A percentile compares a stretch with the other conserved stretches of the same genome.
These are phyloP conservation scores for Achaetomiella virescens DNA, from an alignment of 495 filamentous ascomycete genomes.

Conservation along the genomic window DNA sequence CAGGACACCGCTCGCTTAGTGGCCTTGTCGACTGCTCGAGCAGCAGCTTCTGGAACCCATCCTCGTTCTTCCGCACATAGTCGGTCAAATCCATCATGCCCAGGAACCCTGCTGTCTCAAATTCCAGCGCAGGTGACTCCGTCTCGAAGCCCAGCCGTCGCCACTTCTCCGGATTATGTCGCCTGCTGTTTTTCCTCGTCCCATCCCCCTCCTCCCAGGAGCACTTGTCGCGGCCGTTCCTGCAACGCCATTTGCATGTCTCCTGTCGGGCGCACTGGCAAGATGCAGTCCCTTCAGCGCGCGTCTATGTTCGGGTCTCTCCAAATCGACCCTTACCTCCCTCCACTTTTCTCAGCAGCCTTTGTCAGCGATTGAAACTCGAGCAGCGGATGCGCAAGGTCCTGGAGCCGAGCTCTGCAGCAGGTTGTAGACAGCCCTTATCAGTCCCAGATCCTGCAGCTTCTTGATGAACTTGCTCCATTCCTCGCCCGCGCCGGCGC, in stretches of 20 bases:
- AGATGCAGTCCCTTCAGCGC: conserved; percentile 78
- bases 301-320: conserved; percentile 81
- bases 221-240: conserved; percentile 3
- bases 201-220: conserved; percentile 22
- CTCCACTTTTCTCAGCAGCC: conserved; percentile 84
- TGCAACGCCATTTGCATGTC: conserved; percentile 30
- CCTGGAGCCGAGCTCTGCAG: conserved; percentile 97
- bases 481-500: conserved; percentile 51
- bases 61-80: conserved; percentile 83
- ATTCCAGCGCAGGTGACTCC: conserved; percentile 78
- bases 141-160: conserved; percentile 85
- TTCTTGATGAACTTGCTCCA: conserved; percentile 95
- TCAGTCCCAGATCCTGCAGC: conserved; percentile 87
- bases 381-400: conserved; percentile 84
- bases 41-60: conserved; percentile 84
- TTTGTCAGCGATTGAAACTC: conserved; percentile 95
- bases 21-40: conserved; percentile 80
- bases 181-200: conserved; percentile 50
- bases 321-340: conserved; percentile 74
- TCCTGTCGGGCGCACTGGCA: conserved; percentile 66
- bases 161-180: conserved; percentile 91
- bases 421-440: conserved; percentile 80
- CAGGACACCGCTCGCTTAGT: conserved; percentile 69
- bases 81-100: conserved; percentile 98
- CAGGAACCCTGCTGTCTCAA: conserved; percentile 78